Evolutionary conservation across 306 rosid genomes (phyloP).

Genomic region (Trifolium fragiferum): DNA sequence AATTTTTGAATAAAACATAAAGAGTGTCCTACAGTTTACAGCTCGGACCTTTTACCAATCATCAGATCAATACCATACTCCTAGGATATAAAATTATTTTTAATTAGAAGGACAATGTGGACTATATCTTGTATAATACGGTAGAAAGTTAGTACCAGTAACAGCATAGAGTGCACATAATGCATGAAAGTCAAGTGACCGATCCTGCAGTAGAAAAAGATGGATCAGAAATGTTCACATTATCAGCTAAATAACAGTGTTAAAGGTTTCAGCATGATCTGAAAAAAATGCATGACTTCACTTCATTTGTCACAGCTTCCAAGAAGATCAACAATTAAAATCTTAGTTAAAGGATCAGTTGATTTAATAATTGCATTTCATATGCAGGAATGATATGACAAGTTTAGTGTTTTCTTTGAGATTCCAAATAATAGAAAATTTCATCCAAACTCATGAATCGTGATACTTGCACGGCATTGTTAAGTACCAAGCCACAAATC

Average conservation of each 20-base stretch:
- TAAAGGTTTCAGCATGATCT: constrained; percentile 1
- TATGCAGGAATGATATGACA: constrained; percentile 6
- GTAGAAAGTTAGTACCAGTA: constrained; percentile 75
- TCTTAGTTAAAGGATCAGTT: constrained; percentile 2
- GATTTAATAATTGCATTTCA: constrained; percentile 4
- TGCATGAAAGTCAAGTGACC: constrained; percentile 96
- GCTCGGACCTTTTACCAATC: constrained; percentile 34
- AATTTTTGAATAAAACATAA: not conserved
- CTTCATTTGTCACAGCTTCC: constrained; percentile 17
- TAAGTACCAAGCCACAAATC: constrained; percentile 19
- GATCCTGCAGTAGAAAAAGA: constrained; percentile 73
- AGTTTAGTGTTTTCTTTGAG: not conserved
- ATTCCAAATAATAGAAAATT: not conserved
- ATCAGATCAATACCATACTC: constrained; percentile 3
- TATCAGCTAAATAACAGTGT: constrained; percentile 21
- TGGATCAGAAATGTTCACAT: constrained; percentile 50
- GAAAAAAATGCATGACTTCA: constrained; percentile 19
- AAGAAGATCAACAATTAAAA: constrained; percentile 8
- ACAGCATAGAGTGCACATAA: constrained; percentile 96
- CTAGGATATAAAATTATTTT: constrained; percentile 2
- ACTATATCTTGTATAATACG: constrained; percentile 37
- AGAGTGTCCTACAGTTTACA: constrained; percentile 14
- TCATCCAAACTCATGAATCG: not conserved
- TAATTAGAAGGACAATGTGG: constrained; percentile 10
- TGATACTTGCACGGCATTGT: not conserved